Evolutionary conservation across 768 basidiomycete species (phyloP).

Genomic region (Phanerodontia chrysosporium): DNA sequence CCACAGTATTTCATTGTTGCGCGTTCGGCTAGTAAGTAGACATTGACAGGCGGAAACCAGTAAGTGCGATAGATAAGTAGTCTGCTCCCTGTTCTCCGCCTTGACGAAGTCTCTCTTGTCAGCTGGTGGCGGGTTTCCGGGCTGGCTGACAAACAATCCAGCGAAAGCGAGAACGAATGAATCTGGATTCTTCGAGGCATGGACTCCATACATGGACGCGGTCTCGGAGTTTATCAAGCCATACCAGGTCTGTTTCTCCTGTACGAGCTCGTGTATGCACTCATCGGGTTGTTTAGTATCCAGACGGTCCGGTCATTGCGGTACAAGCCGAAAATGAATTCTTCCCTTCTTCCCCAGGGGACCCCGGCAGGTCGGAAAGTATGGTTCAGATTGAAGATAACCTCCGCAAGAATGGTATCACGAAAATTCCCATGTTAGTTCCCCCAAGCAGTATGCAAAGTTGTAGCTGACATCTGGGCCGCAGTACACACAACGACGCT

Average conservation of each 20-base stretch:
- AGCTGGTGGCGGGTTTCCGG: slow-evolving; percentile 22
- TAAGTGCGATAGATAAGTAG: too few species aligned
- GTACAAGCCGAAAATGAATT: slow-evolving; percentile 23
- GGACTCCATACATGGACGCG: slow-evolving; percentile 18
- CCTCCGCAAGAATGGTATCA: slow-evolving; percentile 17
- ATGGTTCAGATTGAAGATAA: slow-evolving; percentile 20
- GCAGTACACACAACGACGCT: slow-evolving; percentile 20
- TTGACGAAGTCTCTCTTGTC: background rate
- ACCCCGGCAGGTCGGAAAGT: slow-evolving; percentile 18
- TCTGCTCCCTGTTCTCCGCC: background rate
- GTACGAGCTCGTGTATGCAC: background rate
- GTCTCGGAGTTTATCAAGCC: slow-evolving; percentile 15
- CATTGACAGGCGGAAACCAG: slow-evolving; percentile 19
- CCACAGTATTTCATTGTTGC: background rate
- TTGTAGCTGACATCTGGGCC: background rate
- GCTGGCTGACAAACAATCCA: slow-evolving; percentile 22
- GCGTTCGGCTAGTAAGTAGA: background rate
- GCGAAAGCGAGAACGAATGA: slow-evolving; percentile 19
- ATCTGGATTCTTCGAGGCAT: slow-evolving; percentile 19
- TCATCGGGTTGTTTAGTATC: slow-evolving; percentile 14
- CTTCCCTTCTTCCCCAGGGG: slow-evolving; percentile 5
- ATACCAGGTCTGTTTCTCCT: slow-evolving; percentile 15
- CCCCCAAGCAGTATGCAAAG: background rate
- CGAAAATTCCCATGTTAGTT: slow-evolving; percentile 17
- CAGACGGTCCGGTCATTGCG: slow-evolving; percentile 20